These are phyloP conservation scores for Candida ficus DNA, from an alignment of 805 yeast genomes.

Conservation along the genomic window DNA sequence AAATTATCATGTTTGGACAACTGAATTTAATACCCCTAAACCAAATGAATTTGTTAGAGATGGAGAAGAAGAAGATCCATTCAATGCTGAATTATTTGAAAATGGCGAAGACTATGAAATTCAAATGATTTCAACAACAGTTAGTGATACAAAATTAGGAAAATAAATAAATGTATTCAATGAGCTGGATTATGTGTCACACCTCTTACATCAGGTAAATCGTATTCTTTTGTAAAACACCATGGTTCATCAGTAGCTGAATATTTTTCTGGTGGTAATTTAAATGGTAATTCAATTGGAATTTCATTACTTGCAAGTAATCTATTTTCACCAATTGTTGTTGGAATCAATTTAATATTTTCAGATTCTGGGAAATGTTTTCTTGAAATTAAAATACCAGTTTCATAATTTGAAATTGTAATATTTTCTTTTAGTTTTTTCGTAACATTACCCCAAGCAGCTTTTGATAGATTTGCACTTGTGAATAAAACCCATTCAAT, in stretches of 20 bases:
- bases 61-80: no score
- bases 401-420: slow-evolving; percentile 43
- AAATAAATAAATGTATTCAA: no score
- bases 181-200: neutral
- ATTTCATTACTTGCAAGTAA: slow-evolving; percentile 9
- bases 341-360: slow-evolving; percentile 35
- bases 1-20: neutral
- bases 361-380: slow-evolving; percentile 12
- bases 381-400: slow-evolving; percentile 45
- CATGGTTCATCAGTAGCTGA: slow-evolving; percentile 41
- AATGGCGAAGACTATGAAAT: no score
- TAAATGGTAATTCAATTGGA: slow-evolving; percentile 46
- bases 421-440: slow-evolving; percentile 22
- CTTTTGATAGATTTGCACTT: slow-evolving; percentile 68
- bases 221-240: slow-evolving; percentile 21
- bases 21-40: neutral
- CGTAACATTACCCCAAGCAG: slow-evolving; percentile 69
- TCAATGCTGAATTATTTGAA: no score
- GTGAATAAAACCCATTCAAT: slow-evolving; percentile 69
- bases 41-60: no score
- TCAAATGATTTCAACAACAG: neutral
- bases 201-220: neutral
- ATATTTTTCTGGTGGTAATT: slow-evolving; percentile 44
- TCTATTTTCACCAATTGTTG: slow-evolving; percentile 32
- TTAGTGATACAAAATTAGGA: no score